phyloP scores from a whole-genome alignment of 2,329 filamentous ascomycete genomes.

The Calycina marina region DNA sequence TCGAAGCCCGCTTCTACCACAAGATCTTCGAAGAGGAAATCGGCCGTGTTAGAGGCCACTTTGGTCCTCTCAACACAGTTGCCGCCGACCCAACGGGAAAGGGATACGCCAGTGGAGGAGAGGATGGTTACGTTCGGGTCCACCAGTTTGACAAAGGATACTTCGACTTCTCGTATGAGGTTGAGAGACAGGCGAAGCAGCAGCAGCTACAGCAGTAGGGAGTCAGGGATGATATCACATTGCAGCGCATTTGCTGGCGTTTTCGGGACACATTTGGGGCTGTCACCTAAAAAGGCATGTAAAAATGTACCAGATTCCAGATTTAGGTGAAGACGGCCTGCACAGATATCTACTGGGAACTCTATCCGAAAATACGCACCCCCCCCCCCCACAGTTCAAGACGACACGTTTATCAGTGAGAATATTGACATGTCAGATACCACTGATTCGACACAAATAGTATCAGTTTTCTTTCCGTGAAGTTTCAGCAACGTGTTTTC shows the following conservation, averaged over 20 bases:
- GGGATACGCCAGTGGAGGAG: constrained; percentile 87
- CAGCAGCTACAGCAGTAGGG: constrained; percentile 14
- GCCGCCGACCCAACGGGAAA: constrained; percentile 84
- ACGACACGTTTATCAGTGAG: too few species aligned
- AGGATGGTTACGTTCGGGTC: constrained; percentile 96
- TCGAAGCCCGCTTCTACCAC: constrained; percentile 99
- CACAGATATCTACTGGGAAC: too few species aligned
- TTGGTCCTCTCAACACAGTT: constrained; percentile 78
- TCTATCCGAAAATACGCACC: too few species aligned
- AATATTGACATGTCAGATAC: too few species aligned
- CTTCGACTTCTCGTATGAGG: constrained; percentile 98
- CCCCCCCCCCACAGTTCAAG: too few species aligned
- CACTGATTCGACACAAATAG: too few species aligned
- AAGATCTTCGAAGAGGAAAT: constrained; percentile 99
- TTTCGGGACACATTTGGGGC: constrained; percentile 9
- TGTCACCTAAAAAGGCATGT: constrained; percentile 10
- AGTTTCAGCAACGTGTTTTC: too few species aligned
- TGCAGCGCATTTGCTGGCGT: constrained; percentile 19
- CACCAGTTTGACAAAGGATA: constrained; percentile 98
- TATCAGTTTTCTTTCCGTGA: too few species aligned
- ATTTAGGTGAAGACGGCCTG: not conserved
- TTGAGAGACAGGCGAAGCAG: constrained; percentile 60
- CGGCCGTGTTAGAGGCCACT: constrained; percentile 90
- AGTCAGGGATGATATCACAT: too few species aligned
- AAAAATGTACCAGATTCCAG: constrained; percentile 4